These are phyloP conservation scores for Aspergillus oerlinghausenensis DNA, from an alignment of 2,329 filamentous ascomycete species.

Conservation along the genomic window DNA sequence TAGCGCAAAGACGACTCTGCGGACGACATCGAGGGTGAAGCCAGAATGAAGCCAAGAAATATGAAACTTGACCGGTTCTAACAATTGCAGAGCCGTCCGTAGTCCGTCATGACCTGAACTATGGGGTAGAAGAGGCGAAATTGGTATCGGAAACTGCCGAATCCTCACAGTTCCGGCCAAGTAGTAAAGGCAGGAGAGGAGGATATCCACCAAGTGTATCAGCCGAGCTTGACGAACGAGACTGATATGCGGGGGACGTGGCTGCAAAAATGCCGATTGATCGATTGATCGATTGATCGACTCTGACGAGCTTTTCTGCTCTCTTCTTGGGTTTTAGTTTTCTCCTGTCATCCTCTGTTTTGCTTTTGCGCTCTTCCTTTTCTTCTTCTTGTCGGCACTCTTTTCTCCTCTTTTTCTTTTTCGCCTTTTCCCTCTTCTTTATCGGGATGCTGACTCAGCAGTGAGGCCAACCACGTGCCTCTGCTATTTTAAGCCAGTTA, in stretches of 20 bases:
- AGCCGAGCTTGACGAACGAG: background rate
- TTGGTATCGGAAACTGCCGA: background rate
- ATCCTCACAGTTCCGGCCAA: background rate
- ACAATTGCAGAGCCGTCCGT: background rate
- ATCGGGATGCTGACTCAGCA: constrained; percentile 1
- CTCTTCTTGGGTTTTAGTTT: background rate
- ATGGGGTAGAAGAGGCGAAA: background rate
- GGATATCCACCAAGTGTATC: background rate
- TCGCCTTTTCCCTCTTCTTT: background rate
- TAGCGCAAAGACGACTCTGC: background rate
- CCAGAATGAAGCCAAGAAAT: background rate
- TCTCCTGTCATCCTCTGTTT: background rate
- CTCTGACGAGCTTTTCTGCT: background rate
- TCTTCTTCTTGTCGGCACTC: background rate
- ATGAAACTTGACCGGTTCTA: background rate
- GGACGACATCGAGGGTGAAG: background rate
- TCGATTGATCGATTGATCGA: background rate
- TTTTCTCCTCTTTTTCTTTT: background rate
- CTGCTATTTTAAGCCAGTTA: constrained; percentile 11
- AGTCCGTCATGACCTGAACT: background rate
- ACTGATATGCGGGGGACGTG: background rate
- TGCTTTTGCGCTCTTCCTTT: background rate
- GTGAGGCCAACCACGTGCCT: constrained; percentile 12
- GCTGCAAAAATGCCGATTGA: background rate
- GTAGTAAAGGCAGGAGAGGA: background rate